Percentiles rank a stretch among this genome's conserved stretches.
These are phyloP conservation scores for Pisolithus microcarpus DNA, from an alignment of 768 basidiomycete genomes.

Conservation along the genomic window DNA sequence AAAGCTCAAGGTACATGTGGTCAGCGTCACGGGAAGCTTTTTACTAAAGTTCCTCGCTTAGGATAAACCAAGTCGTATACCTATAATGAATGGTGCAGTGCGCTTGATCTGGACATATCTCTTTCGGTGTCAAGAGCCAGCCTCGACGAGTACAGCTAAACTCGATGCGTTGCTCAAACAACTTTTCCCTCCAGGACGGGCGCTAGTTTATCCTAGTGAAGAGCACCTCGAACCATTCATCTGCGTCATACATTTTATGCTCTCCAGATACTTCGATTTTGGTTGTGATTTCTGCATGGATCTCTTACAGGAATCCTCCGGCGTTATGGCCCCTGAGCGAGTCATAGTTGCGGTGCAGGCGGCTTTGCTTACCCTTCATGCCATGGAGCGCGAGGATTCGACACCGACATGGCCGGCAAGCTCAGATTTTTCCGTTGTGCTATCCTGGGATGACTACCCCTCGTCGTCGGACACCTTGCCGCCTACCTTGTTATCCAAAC, in stretches of 20 bases:
- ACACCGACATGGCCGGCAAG: slow-evolving; percentile 76
- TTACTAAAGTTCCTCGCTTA: slow-evolving; percentile 23
- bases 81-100: slow-evolving; percentile 74
- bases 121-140: slow-evolving; percentile 84
- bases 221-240: slow-evolving; percentile 72
- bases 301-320: slow-evolving; percentile 62
- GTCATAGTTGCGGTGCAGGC: slow-evolving; percentile 72
- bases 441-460: slow-evolving; percentile 58
- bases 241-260: slow-evolving; percentile 74
- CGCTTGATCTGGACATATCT: slow-evolving; percentile 91
- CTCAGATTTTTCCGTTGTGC: slow-evolving; percentile 53
- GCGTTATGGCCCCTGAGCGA: slow-evolving; percentile 60
- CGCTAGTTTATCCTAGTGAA: slow-evolving; percentile 56
- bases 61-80: slow-evolving; percentile 69
- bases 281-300: slow-evolving; percentile 78
- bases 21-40: neutral
- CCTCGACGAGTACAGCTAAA: slow-evolving; percentile 73
- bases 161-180: slow-evolving; percentile 67
- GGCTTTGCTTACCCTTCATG: slow-evolving; percentile 61
- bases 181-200: slow-evolving; percentile 71
- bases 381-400: slow-evolving; percentile 62
- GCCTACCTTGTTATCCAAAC: slow-evolving; percentile 45
- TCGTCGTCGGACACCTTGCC: slow-evolving; percentile 61
- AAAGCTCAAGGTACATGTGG: slow-evolving; percentile 65
- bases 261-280: slow-evolving; percentile 78